Base-by-base conservation (phyloP, 1,284 basidiomycete species). In the Peniophora sp. region DNA sequence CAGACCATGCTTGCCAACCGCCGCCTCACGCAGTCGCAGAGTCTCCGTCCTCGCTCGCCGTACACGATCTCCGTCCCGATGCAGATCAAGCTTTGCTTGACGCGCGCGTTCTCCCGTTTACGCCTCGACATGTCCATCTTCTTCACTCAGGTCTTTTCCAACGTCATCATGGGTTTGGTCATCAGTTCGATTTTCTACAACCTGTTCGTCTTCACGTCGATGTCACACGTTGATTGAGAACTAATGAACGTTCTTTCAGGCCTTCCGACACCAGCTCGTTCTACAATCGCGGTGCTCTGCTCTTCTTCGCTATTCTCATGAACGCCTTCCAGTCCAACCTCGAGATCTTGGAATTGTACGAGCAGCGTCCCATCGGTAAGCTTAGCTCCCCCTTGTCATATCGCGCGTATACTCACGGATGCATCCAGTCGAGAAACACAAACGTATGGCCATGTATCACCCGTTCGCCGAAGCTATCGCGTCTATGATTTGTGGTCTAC, bases 401-500 rank as follows among this genome's bases (percentile, higher is more conserved):
- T n/a, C n/a, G 27, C 12, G 27, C 5, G 6, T 32, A 12, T 32
- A 32, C 27, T 32, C 6, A 32, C 27, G 27, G 5, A 6, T 32
- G 12, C n/a, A 12, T 32, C 5, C 27, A 32, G 27, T 87, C 10
- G 69, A 69, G 38, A 76, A 73, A 2, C 78, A 78, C 51, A 58
- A 71, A 49, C 73, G 70, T 48, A 73, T 72, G 6, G 78, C 77
- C 1, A 70, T 81, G 68, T 80, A 80, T 52, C 74, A 77, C 45
- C 78, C 78, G 1, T 75, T 75, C 54, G 64, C 73, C 0, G 78
- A 79, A 58, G 74, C 75, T 2, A 63, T 85, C 20, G 80, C 83
- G 10, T 66, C 82, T 45, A 81, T 79, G 1, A 55, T 85, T 9
- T 79, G 81, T 38, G 83, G 83, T 53, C 62, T 83, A 19, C 83